Percentiles rank a stretch among this genome's conserved stretches.
Conservation (phyloP, 768 basidiomycete genomes). For the Hericium coralloides region DNA sequence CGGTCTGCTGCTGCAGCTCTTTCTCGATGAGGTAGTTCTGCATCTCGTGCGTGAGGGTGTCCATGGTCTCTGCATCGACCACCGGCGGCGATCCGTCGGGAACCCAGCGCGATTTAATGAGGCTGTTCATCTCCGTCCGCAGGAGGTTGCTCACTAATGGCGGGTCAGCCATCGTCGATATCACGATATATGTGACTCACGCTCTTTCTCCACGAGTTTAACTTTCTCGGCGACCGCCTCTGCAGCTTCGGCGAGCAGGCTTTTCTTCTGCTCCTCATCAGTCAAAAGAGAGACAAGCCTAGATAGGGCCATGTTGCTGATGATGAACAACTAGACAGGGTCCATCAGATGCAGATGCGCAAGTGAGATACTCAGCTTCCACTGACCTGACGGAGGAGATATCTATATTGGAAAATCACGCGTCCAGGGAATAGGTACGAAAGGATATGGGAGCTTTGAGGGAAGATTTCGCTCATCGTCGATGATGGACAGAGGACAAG, state of each 20-base stretch:
- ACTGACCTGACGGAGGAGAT: slow-evolving; percentile 55
- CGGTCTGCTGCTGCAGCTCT: slow-evolving; percentile 3
- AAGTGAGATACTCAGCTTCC: not conserved
- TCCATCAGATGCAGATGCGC: not conserved
- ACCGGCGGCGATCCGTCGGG: not conserved
- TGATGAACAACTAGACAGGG: slow-evolving; percentile 57
- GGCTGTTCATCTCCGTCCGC: slow-evolving; percentile 1
- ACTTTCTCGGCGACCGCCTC: slow-evolving; percentile 4
- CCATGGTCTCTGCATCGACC: slow-evolving; percentile 8
- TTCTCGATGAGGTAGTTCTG: slow-evolving; percentile 13
- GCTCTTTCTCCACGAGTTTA: slow-evolving; percentile 4
- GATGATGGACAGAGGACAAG: slow-evolving; percentile 56
- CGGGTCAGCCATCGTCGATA: no score
- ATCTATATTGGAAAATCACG: slow-evolving; percentile 67
- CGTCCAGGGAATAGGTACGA: slow-evolving; percentile 45
- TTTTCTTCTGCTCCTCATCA: slow-evolving; percentile 21
- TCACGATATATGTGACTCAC: not conserved
- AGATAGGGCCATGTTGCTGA: slow-evolving; percentile 47
- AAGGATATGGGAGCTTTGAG: slow-evolving; percentile 20
- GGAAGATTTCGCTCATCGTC: slow-evolving; percentile 15
- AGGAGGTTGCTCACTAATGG: not conserved
- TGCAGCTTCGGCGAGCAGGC: slow-evolving; percentile 1
- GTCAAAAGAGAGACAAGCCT: slow-evolving; percentile 63
- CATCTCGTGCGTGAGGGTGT: slow-evolving; percentile 14
- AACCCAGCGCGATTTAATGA: slow-evolving; percentile 1